Conservation (phyloP, 805 yeast genomes). For the Starmerella scarabaei region DNA sequence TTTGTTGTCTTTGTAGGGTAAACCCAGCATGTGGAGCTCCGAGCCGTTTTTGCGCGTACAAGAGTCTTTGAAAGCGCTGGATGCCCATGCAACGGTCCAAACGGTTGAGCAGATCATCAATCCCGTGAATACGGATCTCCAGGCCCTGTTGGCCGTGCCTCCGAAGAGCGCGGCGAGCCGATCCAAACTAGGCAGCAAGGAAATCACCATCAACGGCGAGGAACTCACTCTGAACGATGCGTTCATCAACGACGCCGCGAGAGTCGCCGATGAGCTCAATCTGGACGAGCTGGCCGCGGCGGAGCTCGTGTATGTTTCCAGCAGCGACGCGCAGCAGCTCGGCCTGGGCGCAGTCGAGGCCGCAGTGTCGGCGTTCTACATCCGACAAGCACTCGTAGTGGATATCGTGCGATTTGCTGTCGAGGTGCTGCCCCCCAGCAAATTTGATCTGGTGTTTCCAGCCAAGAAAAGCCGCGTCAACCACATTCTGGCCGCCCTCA, state of each 20-base stretch:
- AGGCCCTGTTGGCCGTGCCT: slow-evolving; percentile 28
- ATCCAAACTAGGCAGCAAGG: slow-evolving; percentile 28
- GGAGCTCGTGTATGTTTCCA: slow-evolving; percentile 45
- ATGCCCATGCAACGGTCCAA: neutral
- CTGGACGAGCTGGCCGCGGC: slow-evolving; percentile 70
- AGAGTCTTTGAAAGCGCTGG: slow-evolving; percentile 15
- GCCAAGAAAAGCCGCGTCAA: slow-evolving; percentile 25
- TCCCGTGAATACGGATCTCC: slow-evolving; percentile 27
- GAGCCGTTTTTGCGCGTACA: slow-evolving; percentile 24
- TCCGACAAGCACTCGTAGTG: slow-evolving; percentile 59
- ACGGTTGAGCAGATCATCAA: slow-evolving; percentile 9
- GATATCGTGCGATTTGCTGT: slow-evolving; percentile 28
- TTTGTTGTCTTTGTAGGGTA: neutral
- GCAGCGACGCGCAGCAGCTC: slow-evolving; percentile 29
- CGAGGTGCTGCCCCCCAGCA: slow-evolving; percentile 8
- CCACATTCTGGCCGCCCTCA: slow-evolving; percentile 42
- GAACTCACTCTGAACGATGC: slow-evolving; percentile 51
- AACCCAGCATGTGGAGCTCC: slow-evolving; percentile 25
- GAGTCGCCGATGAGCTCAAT: slow-evolving; percentile 49
- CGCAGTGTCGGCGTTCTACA: slow-evolving; percentile 56
- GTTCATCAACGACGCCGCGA: slow-evolving; percentile 47
- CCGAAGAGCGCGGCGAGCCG: slow-evolving; percentile 28
- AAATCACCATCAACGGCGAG: slow-evolving; percentile 38
- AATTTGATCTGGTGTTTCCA: slow-evolving; percentile 1
- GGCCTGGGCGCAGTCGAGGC: slow-evolving; percentile 26